Evolutionary conservation across 2,329 filamentous ascomycete species (phyloP).

Genomic region (Dactylonectria macrodidyma): DNA sequence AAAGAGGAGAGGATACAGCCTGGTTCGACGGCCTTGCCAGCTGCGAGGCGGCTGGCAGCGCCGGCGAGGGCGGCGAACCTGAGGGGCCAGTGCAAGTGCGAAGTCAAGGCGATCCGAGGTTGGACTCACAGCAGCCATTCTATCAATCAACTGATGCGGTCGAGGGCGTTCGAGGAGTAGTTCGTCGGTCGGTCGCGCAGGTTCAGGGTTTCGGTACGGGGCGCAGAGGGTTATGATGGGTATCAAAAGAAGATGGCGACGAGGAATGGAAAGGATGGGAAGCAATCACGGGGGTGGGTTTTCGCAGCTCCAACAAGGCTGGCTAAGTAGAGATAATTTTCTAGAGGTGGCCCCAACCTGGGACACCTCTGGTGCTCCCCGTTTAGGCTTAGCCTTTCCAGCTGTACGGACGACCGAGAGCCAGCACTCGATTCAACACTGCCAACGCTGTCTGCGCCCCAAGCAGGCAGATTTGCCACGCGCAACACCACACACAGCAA

Average conservation of each 20-base stretch:
- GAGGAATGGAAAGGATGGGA: conserved; percentile 47
- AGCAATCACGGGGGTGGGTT: conserved; percentile 51
- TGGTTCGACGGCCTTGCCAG: conserved; percentile 21
- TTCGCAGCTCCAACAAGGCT: conserved; percentile 52
- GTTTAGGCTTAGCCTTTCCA: conserved; percentile 42
- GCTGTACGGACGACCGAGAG: conserved; percentile 10
- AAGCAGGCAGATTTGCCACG: neutral
- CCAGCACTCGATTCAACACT: neutral
- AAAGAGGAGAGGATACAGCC: conserved; percentile 3
- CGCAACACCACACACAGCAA: neutral
- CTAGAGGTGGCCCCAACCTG: conserved; percentile 49
- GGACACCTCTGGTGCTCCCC: conserved; percentile 36
- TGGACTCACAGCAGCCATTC: conserved; percentile 61
- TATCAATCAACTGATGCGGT: conserved; percentile 53
- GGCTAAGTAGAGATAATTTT: conserved; percentile 54
- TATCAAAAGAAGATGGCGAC: conserved; percentile 53
- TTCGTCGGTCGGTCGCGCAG: conserved; percentile 42
- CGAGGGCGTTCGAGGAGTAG: conserved; percentile 40
- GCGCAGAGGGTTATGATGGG: conserved; percentile 46
- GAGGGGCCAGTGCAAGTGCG: conserved; percentile 19
- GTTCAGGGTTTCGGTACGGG: conserved; percentile 35
- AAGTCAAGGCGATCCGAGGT: conserved; percentile 34
- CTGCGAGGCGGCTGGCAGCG: conserved; percentile 24
- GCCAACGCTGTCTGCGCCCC: neutral
- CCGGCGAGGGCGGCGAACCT: conserved; percentile 19